Conservation (phyloP, 2,329 filamentous ascomycete genomes). For the Pseudocercospora macadamiae region DNA sequence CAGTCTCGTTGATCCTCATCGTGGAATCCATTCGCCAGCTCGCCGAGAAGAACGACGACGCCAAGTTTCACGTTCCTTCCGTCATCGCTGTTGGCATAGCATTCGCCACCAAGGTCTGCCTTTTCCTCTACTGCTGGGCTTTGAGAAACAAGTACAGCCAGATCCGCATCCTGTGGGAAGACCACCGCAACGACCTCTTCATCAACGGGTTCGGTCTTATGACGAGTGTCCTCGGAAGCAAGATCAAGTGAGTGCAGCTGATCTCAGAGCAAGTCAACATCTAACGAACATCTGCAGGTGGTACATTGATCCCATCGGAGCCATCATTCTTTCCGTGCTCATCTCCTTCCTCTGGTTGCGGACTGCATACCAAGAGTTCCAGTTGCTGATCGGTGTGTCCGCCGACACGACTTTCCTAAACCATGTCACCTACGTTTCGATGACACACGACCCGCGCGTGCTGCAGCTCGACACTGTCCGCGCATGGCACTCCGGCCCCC, state of each 20-base stretch:
- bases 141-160: constrained; percentile 90
- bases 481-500: constrained; percentile 85
- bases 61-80: constrained; percentile 76
- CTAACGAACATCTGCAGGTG: constrained; percentile 51
- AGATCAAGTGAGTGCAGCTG: constrained; percentile 58
- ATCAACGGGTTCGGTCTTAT: constrained; percentile 90
- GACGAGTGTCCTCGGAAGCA: constrained; percentile 86
- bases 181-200: constrained; percentile 95
- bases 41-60: constrained; percentile 54
- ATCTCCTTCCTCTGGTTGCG: constrained; percentile 80
- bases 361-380: constrained; percentile 86
- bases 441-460: constrained; percentile 85
- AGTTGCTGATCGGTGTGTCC: constrained; percentile 85
- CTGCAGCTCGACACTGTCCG: constrained; percentile 91
- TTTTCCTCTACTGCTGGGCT: constrained; percentile 93
- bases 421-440: constrained; percentile 90
- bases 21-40: constrained; percentile 81
- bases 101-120: constrained; percentile 77
- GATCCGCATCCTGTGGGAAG: constrained; percentile 90
- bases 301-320: constrained; percentile 95
- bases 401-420: constrained; percentile 85
- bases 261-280: background rate
- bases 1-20: constrained; percentile 89
- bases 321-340: constrained; percentile 77
- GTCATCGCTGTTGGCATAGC: constrained; percentile 83